Conservation (phyloP, 768 basidiomycete species). For the Galerina sulciceps region DNA sequence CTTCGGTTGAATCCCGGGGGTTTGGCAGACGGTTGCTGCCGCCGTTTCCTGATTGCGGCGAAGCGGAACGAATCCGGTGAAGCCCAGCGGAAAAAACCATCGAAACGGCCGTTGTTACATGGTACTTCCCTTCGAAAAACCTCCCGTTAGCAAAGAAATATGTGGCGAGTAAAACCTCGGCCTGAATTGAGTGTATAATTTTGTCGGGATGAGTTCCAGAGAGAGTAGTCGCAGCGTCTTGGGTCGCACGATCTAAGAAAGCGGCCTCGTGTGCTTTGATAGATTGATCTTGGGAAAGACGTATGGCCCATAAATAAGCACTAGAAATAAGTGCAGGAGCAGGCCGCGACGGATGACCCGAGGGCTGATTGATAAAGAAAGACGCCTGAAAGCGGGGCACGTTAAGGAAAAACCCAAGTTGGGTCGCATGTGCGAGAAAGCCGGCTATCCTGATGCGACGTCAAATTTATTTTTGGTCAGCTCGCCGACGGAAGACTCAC, state of each 20-base stretch:
- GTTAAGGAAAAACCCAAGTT: constrained; percentile 65
- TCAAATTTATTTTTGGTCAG: constrained; percentile 6
- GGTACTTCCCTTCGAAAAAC: constrained; percentile 47
- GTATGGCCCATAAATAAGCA: constrained; percentile 43
- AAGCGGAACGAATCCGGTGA: constrained; percentile 35
- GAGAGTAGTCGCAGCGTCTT: constrained; percentile 39
- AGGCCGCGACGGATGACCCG: constrained; percentile 38
- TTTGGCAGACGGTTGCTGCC: constrained; percentile 22
- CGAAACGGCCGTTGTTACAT: constrained; percentile 42
- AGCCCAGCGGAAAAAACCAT: constrained; percentile 40
- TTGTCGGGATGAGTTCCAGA: constrained; percentile 42
- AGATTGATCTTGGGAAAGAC: constrained; percentile 32
- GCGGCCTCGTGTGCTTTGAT: constrained; percentile 31
- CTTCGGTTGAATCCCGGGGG: constrained; percentile 32
- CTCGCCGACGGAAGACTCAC: constrained; percentile 25
- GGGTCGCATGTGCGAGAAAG: constrained; percentile 52
- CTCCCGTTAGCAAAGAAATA: constrained; percentile 59
- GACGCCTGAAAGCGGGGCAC: constrained; percentile 46
- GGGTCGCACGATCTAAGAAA: constrained; percentile 47
- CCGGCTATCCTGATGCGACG: constrained; percentile 28
- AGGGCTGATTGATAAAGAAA: constrained; percentile 32
- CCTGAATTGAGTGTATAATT: constrained; percentile 54
- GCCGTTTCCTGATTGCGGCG: constrained; percentile 5
- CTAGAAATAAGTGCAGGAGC: constrained; percentile 41
- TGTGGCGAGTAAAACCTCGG: constrained; percentile 57